Conservation (phyloP, 2,329 filamentous ascomycete species). For the Huntiella omanensis region DNA sequence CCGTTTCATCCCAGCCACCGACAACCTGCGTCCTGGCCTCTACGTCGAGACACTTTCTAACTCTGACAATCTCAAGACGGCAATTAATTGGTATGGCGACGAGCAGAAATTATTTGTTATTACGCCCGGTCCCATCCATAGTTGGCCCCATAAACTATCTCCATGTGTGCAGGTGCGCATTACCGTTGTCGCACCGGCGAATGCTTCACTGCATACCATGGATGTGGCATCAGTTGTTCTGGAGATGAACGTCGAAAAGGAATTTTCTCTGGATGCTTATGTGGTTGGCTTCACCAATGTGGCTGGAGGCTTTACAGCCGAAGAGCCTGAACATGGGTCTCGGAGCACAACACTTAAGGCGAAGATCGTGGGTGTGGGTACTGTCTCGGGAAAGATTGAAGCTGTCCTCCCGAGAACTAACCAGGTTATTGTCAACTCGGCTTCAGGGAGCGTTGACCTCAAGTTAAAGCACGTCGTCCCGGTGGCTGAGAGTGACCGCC, state of each 20-base stretch:
- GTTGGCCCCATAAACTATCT: background rate
- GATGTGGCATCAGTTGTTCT: background rate
- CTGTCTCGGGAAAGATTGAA: background rate
- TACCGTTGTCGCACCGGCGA: background rate
- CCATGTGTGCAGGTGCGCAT: conserved; percentile 3
- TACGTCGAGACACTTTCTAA: background rate
- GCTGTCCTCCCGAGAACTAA: background rate
- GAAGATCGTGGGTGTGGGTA: background rate
- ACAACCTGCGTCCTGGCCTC: background rate
- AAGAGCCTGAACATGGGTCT: background rate
- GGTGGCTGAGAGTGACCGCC: background rate
- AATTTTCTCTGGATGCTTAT: background rate
- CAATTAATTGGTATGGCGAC: background rate
- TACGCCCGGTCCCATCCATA: background rate
- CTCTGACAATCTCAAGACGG: background rate
- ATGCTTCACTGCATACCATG: background rate
- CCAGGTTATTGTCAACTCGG: background rate
- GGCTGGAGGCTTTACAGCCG: background rate
- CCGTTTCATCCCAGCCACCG: background rate
- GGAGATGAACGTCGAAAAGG: background rate
- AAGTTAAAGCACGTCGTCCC: background rate
- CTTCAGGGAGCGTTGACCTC: background rate
- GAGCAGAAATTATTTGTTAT: background rate
- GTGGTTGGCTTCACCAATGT: background rate
- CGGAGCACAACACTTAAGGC: background rate